Base-by-base conservation (phyloP, 805 yeast species). In the Debaryomyces prosopidis region DNA sequence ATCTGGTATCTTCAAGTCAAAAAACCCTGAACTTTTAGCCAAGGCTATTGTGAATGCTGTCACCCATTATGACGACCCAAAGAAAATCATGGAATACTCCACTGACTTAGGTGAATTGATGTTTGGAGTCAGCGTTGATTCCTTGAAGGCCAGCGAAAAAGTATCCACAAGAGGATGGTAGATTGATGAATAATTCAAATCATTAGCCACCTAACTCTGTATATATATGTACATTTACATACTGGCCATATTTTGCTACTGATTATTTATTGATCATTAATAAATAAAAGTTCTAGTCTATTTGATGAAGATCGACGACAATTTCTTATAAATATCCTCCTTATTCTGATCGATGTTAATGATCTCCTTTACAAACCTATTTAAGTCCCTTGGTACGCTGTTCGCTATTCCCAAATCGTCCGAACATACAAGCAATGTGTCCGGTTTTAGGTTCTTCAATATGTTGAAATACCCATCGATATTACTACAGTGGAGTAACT, bases 21-120 rank as follows among this genome's bases (percentile, higher is more conserved):
- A 77, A 48, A 77, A 85, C 68, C 92, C 94, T 2, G 88, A 75
- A 57, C 77, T 77, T 60, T 75, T 86, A 54, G 94, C 94, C 33
- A 74, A 68, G 51, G 89, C 92, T n/a, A 83, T 86, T 61, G 94
- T 86, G 37, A 80, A 84, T 61, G 89, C 91, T 11, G 89, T 86
- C 26, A 84, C 89, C 36, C 79, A 84, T 59, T 87, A 68, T 71
- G 67, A 81, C 47, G 85, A 84, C 54, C 79, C 89, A 18, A 58
- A 60, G 53, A 73, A 77, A 54, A 65, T 86, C 20, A 76, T 86
- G 60, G 84, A 84, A 59, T 80, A 73, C 50, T 82, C 89, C 39
- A 81, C 84, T 32, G 85, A 81, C 54, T 73, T 86, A 51, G 94
- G 94, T 40, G 82, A 84, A 51, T 77, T 84, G 62, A 86, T 86